Conservation (phyloP, 164 flowering plant species). For the Chimonanthus salicifolius region DNA sequence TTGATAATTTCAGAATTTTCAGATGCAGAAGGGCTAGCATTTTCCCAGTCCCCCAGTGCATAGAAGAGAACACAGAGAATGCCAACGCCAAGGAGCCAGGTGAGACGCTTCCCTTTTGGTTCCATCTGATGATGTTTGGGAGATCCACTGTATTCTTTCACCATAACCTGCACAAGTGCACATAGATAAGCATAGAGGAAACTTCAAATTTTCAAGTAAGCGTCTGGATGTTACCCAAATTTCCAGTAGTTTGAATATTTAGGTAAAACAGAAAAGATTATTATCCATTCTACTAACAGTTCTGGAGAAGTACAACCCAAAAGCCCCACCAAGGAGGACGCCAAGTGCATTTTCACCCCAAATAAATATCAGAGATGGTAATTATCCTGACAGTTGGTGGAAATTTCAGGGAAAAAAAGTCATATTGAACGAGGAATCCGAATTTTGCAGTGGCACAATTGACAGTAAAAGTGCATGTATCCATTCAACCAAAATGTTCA, state of each 20-base stretch:
- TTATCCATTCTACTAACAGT: neutral
- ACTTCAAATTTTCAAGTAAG: neutral
- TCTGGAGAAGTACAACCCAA: neutral
- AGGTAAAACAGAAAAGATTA: no score
- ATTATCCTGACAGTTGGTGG: neutral
- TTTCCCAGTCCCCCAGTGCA: conserved; percentile 75
- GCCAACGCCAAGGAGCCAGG: conserved; percentile 64
- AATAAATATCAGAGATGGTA: neutral
- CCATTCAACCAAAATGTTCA: neutral
- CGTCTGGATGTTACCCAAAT: neutral
- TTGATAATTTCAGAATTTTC: conserved; percentile 30
- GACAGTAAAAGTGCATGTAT: neutral
- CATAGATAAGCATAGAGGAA: neutral
- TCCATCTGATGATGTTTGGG: conserved; percentile 68
- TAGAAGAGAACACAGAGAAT: conserved; percentile 74
- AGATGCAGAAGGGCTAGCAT: conserved; percentile 22
- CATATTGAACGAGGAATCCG: neutral
- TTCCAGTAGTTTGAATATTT: neutral
- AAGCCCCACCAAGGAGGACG: neutral
- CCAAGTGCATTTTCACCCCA: neutral
- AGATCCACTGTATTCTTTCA: conserved; percentile 67
- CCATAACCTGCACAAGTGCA: conserved; percentile 39
- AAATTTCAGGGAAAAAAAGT: neutral
- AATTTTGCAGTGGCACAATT: neutral
- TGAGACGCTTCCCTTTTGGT: conserved; percentile 52